A percentile compares a stretch with the other conserved stretches of the same genome.
Evolutionary conservation across 2,329 filamentous ascomycete genomes (phyloP).

Genomic region (Periglandula ipomoeae): DNA sequence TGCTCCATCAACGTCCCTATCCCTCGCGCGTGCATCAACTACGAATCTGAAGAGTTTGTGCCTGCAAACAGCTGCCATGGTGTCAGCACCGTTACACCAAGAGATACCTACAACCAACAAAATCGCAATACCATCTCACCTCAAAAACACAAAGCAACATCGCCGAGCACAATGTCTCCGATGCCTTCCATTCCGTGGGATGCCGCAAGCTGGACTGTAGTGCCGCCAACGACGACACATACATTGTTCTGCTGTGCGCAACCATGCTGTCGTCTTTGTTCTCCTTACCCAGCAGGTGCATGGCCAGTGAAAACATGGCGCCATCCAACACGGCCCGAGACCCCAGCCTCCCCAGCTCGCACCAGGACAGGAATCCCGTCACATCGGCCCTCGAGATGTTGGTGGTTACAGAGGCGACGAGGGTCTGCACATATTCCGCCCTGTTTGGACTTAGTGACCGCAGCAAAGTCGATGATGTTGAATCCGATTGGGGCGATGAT

Average conservation of each 20-base stretch:
- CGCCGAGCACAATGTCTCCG: conserved; percentile 32
- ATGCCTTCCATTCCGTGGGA: conserved; percentile 26
- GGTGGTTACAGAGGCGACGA: conserved; percentile 18
- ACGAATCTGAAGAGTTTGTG: conserved; percentile 25
- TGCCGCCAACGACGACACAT: conserved; percentile 25
- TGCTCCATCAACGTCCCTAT: conserved; percentile 29
- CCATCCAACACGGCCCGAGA: conserved; percentile 26
- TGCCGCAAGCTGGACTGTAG: conserved; percentile 29
- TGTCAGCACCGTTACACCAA: neutral
- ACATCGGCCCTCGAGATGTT: conserved; percentile 13
- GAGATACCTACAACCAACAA: neutral
- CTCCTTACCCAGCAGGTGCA: conserved; percentile 30
- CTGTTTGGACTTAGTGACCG: conserved; percentile 14
- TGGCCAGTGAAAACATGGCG: conserved; percentile 26
- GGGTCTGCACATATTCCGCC: conserved; percentile 22
- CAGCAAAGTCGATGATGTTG: conserved; percentile 9
- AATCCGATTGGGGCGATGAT: too few relatives aligned
- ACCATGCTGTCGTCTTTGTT: conserved; percentile 19
- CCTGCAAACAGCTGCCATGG: conserved; percentile 28
- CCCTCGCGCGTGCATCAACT: conserved; percentile 30
- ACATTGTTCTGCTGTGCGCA: conserved; percentile 27
- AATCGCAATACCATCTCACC: conserved; percentile 15
- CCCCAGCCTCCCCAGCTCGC: conserved; percentile 22
- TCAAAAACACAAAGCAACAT: conserved; percentile 32
- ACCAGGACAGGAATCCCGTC: conserved; percentile 17